A percentile compares a stretch with the other conserved stretches of the same genome.
Evolutionary conservation across 2,329 filamentous ascomycete genomes (phyloP).

Genomic region (Beauveria varroae): DNA sequence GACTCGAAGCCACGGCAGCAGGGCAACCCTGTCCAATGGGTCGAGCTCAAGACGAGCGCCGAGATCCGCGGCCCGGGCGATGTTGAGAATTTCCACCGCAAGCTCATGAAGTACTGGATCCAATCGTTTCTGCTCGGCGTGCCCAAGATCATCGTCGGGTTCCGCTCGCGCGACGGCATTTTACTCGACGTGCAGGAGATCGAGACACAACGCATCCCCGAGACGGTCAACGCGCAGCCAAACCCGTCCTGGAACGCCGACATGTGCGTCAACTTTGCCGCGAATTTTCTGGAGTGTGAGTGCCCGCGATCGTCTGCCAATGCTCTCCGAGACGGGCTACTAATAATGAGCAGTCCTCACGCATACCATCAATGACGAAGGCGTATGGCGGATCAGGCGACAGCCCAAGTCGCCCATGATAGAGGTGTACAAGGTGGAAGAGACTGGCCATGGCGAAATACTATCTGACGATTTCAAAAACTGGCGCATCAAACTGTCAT

Average conservation of each 20-base stretch:
- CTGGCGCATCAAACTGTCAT: constrained; percentile 56
- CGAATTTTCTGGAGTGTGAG: constrained; percentile 68
- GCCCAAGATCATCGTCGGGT: constrained; percentile 85
- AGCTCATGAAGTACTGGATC: constrained; percentile 93
- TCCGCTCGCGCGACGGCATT: constrained; percentile 65
- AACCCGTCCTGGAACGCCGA: constrained; percentile 81
- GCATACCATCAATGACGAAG: constrained; percentile 57
- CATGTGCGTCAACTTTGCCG: constrained; percentile 85
- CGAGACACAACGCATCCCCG: constrained; percentile 70
- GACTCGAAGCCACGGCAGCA: constrained; percentile 65
- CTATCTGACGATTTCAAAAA: constrained; percentile 70
- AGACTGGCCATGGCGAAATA: constrained; percentile 68
- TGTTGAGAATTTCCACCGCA: constrained; percentile 72
- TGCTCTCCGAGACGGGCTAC: background rate
- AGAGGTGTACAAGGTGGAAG: constrained; percentile 66
- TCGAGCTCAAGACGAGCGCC: constrained; percentile 88
- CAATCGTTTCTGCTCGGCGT: constrained; percentile 93
- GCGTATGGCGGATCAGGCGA: constrained; percentile 74
- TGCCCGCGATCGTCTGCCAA: constrained; percentile 8
- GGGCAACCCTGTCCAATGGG: constrained; percentile 73
- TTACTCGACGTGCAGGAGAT: constrained; percentile 69
- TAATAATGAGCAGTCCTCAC: constrained; percentile 47
- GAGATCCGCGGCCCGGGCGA: constrained; percentile 63
- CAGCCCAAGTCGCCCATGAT: constrained; percentile 55
- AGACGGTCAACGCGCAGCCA: constrained; percentile 59